Evolutionary conservation across 371 early-diverging fungal species (phyloP).

Genomic region (Batkoa obscura): DNA sequence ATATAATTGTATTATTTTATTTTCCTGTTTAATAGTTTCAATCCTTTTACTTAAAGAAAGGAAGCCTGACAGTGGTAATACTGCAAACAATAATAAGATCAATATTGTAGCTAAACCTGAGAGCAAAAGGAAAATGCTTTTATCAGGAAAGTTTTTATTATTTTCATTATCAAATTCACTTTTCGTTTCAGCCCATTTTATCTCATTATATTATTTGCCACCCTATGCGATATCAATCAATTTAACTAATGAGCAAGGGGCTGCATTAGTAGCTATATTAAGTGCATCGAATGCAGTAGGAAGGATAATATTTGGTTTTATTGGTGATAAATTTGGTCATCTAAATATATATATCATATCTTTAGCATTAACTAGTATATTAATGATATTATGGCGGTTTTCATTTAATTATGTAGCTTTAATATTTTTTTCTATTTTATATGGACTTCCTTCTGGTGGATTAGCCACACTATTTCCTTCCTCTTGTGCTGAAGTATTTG

Average conservation of each 20-base stretch:
- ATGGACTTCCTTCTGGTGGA: slow-evolving; percentile 38
- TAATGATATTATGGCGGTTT: slow-evolving; percentile 38
- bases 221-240: slow-evolving; percentile 15
- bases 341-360: slow-evolving; percentile 25
- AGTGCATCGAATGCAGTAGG: slow-evolving; percentile 31
- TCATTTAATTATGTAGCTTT: slow-evolving; percentile 20
- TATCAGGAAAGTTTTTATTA: background rate
- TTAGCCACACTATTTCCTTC: slow-evolving; percentile 22
- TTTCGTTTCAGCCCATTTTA: slow-evolving; percentile 11
- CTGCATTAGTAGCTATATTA: slow-evolving; percentile 23
- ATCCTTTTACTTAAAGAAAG: background rate
- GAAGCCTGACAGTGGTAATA: background rate
- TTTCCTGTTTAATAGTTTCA: slow-evolving; percentile 11
- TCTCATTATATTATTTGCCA: slow-evolving; percentile 20
- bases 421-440: slow-evolving; percentile 26
- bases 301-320: slow-evolving; percentile 23
- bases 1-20: slow-evolving; percentile 4
- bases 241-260: slow-evolving; percentile 16
- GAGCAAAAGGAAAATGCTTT: background rate
- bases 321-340: slow-evolving; percentile 30
- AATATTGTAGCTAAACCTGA: background rate
- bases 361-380: slow-evolving; percentile 15
- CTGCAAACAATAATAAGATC: background rate
- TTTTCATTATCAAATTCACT: slow-evolving; percentile 11
- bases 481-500: slow-evolving; percentile 22